Conservation (phyloP, 495 filamentous ascomycete genomes). For the Lasiosphaeria miniovina region DNA sequence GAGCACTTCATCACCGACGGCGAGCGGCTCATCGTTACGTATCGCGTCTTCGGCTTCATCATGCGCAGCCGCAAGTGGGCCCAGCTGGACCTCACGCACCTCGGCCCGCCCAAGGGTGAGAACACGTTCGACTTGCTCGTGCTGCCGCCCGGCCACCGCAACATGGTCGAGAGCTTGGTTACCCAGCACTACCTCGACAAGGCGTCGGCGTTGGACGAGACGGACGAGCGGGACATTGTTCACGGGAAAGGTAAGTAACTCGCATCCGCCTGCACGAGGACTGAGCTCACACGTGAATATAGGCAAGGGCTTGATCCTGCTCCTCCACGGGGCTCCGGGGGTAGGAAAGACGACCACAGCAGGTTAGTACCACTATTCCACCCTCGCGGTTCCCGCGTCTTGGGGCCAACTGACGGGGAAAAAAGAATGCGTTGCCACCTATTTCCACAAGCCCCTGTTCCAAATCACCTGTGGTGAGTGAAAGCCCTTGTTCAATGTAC, state of each 20-base stretch:
- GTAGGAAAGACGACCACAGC: conserved; percentile 46
- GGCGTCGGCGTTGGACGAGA: conserved; percentile 17
- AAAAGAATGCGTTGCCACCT: conserved; percentile 31
- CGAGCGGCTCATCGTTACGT: conserved; percentile 39
- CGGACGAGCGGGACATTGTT: conserved; percentile 37
- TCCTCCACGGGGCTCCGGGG: conserved; percentile 48
- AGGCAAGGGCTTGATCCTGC: conserved; percentile 44
- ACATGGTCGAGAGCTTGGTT: conserved; percentile 37
- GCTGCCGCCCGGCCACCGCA: conserved; percentile 30
- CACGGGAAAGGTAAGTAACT: conserved; percentile 37
- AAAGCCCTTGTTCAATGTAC: background rate
- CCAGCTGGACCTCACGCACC: background rate
- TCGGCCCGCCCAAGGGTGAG: background rate
- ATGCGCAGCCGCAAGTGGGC: conserved; percentile 43
- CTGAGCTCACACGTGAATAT: background rate
- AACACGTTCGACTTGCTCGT: conserved; percentile 39
- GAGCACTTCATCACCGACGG: conserved; percentile 27
- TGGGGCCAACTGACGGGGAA: too few relatives aligned
- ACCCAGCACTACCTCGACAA: conserved; percentile 41
- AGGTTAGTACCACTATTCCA: conserved; percentile 14
- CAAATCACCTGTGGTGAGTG: conserved; percentile 31
- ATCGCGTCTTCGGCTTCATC: conserved; percentile 43
- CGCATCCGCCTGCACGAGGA: conserved; percentile 28
- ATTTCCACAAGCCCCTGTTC: conserved; percentile 26
- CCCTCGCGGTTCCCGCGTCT: too few relatives aligned